A percentile compares a stretch with the other conserved stretches of the same genome.
These are phyloP conservation scores for Oryza brachyantha DNA, from an alignment of 176 grass and related monocot species.

Conservation along the genomic window DNA sequence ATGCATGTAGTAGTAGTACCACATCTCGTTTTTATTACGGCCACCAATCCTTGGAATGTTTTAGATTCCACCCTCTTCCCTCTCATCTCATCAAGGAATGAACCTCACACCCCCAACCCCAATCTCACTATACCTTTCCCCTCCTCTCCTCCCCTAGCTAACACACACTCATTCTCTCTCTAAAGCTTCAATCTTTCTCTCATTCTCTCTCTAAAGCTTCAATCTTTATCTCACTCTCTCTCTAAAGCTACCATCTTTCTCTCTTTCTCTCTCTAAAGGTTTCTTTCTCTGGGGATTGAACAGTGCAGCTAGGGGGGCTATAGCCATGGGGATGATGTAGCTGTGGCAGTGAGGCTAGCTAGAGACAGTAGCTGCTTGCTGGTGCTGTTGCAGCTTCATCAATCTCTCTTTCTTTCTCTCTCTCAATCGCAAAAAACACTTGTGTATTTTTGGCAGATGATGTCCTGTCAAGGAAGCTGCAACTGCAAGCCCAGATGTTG, in stretches of 20 bases:
- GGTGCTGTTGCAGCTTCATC: slow-evolving; percentile 27
- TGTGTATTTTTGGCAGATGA: slow-evolving; percentile 93
- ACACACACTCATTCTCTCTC: slow-evolving; percentile 8
- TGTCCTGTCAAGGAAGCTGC: slow-evolving; percentile 98
- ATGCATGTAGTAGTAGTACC: too few relatives aligned
- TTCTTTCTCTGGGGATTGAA: slow-evolving; percentile 36
- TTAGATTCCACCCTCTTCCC: slow-evolving; percentile 73
- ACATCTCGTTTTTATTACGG: slow-evolving; percentile 39
- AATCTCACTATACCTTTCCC: slow-evolving; percentile 27
- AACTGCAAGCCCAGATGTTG: slow-evolving; percentile 62
- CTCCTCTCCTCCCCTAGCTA: slow-evolving; percentile 30
- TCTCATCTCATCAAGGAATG: slow-evolving; percentile 6
- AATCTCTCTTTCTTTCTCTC: slow-evolving; percentile 6
- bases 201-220: slow-evolving; percentile 27
- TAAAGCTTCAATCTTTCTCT: not conserved
- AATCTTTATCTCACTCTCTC: too few relatives aligned
- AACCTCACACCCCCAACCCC: slow-evolving; percentile 27
- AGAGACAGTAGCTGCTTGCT: slow-evolving; percentile 37
- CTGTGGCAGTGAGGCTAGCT: slow-evolving; percentile 4
- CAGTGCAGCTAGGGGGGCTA: slow-evolving; percentile 49
- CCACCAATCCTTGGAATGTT: slow-evolving; percentile 81
- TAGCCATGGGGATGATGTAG: not conserved
- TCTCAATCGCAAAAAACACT: slow-evolving; percentile 40
- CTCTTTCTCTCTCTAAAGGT: slow-evolving; percentile 23
- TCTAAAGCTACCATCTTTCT: not conserved